Evolutionary conservation across 257 asterid genomes (phyloP).

Genomic region (Solanum sitiens): DNA sequence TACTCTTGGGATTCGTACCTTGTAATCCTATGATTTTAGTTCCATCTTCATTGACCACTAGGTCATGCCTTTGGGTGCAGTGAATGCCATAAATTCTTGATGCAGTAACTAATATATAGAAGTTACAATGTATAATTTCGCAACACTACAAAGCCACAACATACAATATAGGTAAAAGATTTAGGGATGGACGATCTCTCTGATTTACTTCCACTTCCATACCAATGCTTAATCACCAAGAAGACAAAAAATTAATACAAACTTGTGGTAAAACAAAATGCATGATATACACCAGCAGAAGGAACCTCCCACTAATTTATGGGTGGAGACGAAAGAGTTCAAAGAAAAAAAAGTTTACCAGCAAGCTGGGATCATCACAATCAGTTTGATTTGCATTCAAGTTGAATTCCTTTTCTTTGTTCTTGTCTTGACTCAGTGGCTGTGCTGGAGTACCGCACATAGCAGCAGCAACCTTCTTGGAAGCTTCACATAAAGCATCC

Average conservation of each 20-base stretch:
- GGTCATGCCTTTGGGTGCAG: background rate
- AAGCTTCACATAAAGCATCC: slow-evolving; percentile 70
- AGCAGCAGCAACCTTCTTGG: slow-evolving; percentile 45
- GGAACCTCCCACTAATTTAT: background rate
- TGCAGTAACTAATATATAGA: background rate
- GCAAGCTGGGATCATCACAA: background rate
- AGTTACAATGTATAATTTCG: background rate
- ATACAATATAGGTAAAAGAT: background rate
- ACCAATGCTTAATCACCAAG: background rate
- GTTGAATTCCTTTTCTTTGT: background rate
- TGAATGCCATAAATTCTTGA: background rate
- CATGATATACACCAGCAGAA: background rate
- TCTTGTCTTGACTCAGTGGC: background rate
- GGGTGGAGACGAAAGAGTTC: background rate
- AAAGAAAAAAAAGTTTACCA: background rate
- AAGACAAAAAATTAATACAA: background rate
- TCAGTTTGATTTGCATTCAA: background rate
- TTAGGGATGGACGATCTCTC: background rate
- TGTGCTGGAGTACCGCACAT: background rate
- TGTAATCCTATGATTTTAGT: background rate
- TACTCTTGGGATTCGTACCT: background rate
- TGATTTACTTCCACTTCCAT: background rate
- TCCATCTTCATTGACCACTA: background rate
- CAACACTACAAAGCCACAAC: background rate
- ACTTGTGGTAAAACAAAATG: background rate